phyloP scores from a whole-genome alignment of 129 eudicot species.

The Solidago caesia region DNA sequence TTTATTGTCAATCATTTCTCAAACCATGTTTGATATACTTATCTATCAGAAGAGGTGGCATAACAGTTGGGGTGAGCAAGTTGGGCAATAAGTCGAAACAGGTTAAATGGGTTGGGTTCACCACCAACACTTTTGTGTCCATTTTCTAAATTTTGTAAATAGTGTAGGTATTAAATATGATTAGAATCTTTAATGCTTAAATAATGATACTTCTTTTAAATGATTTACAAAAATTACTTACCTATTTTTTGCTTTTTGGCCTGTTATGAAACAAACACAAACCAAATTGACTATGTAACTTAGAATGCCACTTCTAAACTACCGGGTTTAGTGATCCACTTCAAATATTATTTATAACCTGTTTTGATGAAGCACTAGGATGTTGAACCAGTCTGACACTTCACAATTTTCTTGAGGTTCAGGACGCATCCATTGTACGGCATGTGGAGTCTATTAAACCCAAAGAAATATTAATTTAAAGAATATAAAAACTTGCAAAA shows the following conservation, averaged over 20 bases:
- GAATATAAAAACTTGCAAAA: slow-evolving; percentile 2
- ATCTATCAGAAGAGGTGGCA: not conserved
- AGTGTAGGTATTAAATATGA: not conserved
- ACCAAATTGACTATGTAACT: not conserved
- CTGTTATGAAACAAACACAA: not conserved
- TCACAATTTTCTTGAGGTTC: slow-evolving; percentile 83
- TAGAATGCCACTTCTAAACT: slow-evolving; percentile 4
- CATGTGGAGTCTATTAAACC: slow-evolving; percentile 84
- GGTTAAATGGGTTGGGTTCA: not conserved
- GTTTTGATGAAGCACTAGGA: slow-evolving; percentile 94
- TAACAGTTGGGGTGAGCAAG: not conserved
- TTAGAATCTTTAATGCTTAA: not conserved
- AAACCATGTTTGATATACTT: slow-evolving; percentile 16
- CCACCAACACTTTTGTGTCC: not conserved
- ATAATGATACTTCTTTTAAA: not conserved
- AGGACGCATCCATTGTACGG: slow-evolving; percentile 99
- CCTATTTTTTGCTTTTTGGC: not conserved
- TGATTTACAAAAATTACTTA: too few species aligned
- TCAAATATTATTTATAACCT: slow-evolving; percentile 43
- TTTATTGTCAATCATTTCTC: slow-evolving; percentile 17
- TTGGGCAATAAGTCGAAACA: not conserved
- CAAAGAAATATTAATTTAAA: slow-evolving; percentile 20
- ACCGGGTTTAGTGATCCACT: slow-evolving; percentile 2
- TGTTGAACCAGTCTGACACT: slow-evolving; percentile 98
- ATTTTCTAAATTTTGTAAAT: not conserved